A percentile compares a stretch with the other conserved stretches of the same genome.
phyloP scores from a whole-genome alignment of 805 yeast species.

The Torulaspora indica region DNA sequence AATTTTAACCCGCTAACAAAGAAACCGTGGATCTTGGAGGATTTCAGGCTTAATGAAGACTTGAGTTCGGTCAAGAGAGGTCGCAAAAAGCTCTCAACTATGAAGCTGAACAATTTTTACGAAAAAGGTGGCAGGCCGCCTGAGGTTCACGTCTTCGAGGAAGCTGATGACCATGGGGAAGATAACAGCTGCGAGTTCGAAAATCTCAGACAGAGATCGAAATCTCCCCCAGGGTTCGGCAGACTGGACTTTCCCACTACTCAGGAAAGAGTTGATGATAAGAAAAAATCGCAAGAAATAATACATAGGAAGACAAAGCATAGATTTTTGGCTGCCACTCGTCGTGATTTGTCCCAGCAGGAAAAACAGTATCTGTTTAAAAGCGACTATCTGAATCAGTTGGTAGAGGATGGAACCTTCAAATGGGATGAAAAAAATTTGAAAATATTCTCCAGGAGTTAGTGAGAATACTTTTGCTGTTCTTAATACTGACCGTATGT shows the following conservation, averaged over 20 bases:
- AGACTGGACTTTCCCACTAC: constrained; percentile 56
- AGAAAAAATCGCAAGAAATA: constrained; percentile 34
- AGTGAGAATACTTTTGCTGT: neutral
- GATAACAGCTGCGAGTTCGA: constrained; percentile 27
- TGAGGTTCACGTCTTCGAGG: neutral
- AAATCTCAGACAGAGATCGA: constrained; percentile 36
- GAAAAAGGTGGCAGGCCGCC: constrained; percentile 22
- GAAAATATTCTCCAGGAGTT: constrained; percentile 23
- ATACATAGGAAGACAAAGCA: constrained; percentile 40
- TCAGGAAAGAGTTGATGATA: constrained; percentile 44
- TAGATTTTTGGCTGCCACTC: constrained; percentile 43
- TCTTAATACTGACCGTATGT: neutral
- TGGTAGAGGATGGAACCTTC: constrained; percentile 35
- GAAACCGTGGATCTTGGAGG: constrained; percentile 36
- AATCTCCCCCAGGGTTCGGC: constrained; percentile 57
- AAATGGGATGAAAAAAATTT: constrained; percentile 30
- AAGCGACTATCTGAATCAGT: constrained; percentile 38
- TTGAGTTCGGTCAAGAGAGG: constrained; percentile 12
- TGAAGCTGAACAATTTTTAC: constrained; percentile 20
- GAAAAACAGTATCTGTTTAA: constrained; percentile 44
- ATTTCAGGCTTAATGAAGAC: constrained; percentile 30
- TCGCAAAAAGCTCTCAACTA: constrained; percentile 7
- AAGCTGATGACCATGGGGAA: constrained; percentile 12
- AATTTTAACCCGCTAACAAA: constrained; percentile 28
- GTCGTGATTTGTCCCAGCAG: constrained; percentile 31